Conservation (phyloP, 2,329 filamentous ascomycete species). For the Eurotiales sp. region DNA sequence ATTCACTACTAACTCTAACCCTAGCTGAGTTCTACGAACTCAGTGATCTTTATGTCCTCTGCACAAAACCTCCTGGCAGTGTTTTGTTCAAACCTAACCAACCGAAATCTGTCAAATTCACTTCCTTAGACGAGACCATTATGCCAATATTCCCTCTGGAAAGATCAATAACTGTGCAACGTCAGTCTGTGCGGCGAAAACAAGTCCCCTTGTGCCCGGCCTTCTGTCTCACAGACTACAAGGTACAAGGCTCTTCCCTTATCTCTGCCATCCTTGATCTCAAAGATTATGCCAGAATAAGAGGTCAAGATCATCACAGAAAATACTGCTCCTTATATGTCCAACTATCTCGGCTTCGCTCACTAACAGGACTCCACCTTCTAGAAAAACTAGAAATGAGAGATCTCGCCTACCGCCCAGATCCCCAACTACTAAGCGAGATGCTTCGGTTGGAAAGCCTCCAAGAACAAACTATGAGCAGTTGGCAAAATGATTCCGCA, state of each 20-base stretch:
- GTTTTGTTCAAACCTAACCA: conserved; percentile 15
- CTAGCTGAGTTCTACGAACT: conserved; percentile 16
- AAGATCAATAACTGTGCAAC: conserved; percentile 13
- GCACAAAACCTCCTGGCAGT: conserved; percentile 16
- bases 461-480: neutral
- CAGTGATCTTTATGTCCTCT: conserved; percentile 16
- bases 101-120: conserved; percentile 1
- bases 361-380: conserved; percentile 13
- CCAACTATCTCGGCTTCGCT: conserved; percentile 15
- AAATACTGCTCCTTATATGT: conserved; percentile 14
- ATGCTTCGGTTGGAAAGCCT: neutral
- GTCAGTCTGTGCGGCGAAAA: conserved; percentile 14
- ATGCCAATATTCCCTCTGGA: neutral
- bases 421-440: neutral
- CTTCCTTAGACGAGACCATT: neutral
- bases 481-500: no score
- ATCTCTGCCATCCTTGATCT: conserved; percentile 15
- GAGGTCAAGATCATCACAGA: conserved; percentile 14
- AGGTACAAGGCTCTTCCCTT: conserved; percentile 15
- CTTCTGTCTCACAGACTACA: conserved; percentile 17
- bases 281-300: conserved; percentile 12
- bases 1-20: neutral
- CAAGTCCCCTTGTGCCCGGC: conserved; percentile 16
- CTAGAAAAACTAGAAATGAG: conserved; percentile 6
- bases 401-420: neutral